A percentile compares a stretch with the other conserved stretches of the same genome.
These are phyloP conservation scores for Septoria petroselini DNA, from an alignment of 2,329 filamentous ascomycete genomes.

Conservation along the genomic window DNA sequence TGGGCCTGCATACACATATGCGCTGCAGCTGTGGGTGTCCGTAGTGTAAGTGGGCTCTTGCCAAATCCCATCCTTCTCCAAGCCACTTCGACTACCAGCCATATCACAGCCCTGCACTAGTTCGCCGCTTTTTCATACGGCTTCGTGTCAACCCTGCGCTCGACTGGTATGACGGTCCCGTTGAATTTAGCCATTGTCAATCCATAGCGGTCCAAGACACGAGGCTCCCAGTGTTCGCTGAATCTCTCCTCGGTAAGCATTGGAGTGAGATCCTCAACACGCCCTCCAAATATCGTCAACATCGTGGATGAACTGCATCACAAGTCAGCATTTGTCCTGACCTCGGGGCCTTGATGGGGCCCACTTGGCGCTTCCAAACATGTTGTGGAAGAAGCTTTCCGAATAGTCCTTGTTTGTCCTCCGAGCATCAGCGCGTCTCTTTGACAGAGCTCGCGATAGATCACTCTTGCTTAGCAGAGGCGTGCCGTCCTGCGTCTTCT, in stretches of 20 bases:
- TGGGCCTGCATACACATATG: no score
- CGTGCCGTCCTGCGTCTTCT: conserved; percentile 36
- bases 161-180: conserved; percentile 41
- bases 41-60: no score
- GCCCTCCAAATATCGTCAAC: conserved; percentile 44
- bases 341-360: conserved; percentile 7
- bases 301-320: conserved; percentile 42
- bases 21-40: no score
- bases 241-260: conserved; percentile 45
- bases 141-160: conserved; percentile 39
- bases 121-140: conserved; percentile 25
- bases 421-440: conserved; percentile 38
- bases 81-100: no score
- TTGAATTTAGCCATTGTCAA: conserved; percentile 47
- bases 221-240: conserved; percentile 43
- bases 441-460: conserved; percentile 37
- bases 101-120: neutral
- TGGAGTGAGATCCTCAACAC: conserved; percentile 39
- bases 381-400: conserved; percentile 38
- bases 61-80: no score
- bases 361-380: conserved; percentile 41
- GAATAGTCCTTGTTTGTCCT: conserved; percentile 39
- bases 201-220: conserved; percentile 39
- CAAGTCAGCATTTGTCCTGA: conserved; percentile 3
- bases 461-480: conserved; percentile 39